phyloP scores from a whole-genome alignment of 306 rosid species.

The Aeschynomene evenia region DNA sequence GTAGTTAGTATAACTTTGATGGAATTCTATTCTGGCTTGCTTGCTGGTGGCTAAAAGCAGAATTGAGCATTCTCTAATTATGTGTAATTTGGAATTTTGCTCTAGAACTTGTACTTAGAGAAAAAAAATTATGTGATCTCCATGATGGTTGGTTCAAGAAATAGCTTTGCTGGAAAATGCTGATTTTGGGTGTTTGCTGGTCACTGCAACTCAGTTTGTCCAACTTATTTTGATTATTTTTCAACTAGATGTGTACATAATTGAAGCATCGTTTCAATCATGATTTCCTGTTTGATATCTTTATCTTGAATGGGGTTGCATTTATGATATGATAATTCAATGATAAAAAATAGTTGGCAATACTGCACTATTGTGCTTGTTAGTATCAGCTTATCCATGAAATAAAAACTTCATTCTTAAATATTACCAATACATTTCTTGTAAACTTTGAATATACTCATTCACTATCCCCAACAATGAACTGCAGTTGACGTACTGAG shows the following conservation, averaged over 20 bases:
- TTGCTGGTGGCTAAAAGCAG: slow-evolving; percentile 25
- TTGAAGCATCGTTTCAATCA: background rate
- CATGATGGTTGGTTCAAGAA: slow-evolving; percentile 19
- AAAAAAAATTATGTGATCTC: slow-evolving; percentile 7
- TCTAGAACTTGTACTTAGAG: background rate
- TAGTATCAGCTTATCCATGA: background rate
- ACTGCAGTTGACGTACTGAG: background rate
- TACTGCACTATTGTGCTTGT: background rate
- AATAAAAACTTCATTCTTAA: background rate
- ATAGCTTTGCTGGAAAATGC: slow-evolving; percentile 5
- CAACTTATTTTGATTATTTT: background rate
- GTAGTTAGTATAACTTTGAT: background rate
- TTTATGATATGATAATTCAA: too few species aligned
- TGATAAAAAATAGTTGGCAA: too few species aligned
- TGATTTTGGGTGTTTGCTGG: background rate
- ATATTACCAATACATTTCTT: background rate
- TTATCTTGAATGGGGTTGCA: background rate
- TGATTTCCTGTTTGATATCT: background rate
- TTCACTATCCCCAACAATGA: background rate
- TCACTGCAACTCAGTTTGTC: background rate
- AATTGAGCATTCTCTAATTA: slow-evolving; percentile 1
- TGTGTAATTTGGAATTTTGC: background rate
- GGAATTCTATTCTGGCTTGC: background rate
- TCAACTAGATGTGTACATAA: background rate
- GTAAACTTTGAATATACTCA: slow-evolving; percentile 12